Evolutionary conservation across 768 basidiomycete genomes (phyloP).

Genomic region (Russula virescens): DNA sequence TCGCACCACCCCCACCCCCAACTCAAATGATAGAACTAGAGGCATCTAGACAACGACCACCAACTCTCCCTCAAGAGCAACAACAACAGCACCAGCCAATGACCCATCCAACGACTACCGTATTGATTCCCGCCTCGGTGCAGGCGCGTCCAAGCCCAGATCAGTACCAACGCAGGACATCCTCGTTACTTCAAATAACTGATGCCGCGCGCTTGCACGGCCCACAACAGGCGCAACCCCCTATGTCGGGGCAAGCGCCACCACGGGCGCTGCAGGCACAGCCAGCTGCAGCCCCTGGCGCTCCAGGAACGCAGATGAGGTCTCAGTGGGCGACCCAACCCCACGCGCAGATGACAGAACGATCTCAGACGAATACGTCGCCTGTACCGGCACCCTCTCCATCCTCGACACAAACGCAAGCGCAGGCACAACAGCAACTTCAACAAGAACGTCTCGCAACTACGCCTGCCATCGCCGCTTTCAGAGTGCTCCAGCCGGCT

Average conservation of each 20-base stretch:
- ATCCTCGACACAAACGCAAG: neutral
- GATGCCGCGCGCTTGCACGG: neutral
- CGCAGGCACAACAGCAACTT: neutral
- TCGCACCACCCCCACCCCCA: slow-evolving; percentile 1
- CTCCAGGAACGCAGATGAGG: slow-evolving; percentile 5
- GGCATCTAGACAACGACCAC: neutral
- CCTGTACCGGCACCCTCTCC: neutral
- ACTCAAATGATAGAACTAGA: neutral
- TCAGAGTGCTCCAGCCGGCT: slow-evolving; percentile 18
- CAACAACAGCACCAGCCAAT: neutral
- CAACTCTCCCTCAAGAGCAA: neutral
- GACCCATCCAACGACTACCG: slow-evolving; percentile 5
- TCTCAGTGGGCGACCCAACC: neutral
- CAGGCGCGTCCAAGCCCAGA: neutral
- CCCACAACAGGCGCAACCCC: neutral
- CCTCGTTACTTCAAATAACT: neutral
- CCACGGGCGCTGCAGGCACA: neutral
- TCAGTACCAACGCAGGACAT: neutral
- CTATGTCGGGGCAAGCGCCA: neutral
- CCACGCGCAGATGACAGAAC: neutral
- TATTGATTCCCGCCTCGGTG: neutral
- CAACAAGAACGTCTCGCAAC: neutral
- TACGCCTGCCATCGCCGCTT: slow-evolving; percentile 5
- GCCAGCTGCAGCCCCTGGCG: neutral
- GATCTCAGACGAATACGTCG: neutral